Conservation (phyloP, 345 rosid genomes). For the Draba incana region DNA sequence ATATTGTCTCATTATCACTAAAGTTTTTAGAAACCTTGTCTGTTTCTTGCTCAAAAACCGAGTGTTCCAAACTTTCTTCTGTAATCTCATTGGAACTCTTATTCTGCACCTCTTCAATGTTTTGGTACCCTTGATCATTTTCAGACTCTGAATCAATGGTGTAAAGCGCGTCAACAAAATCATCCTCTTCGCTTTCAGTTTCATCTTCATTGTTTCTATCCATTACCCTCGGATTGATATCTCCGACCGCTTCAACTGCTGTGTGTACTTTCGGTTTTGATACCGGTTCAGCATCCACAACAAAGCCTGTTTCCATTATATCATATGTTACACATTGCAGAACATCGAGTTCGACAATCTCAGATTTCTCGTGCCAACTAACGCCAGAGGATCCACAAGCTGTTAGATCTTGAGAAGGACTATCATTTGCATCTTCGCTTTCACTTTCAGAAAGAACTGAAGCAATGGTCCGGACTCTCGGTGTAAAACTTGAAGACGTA, state of each 20-base stretch:
- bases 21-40: conserved; percentile 5
- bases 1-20: conserved; percentile 16
- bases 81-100: conserved; percentile 16
- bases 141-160: conserved; percentile 82
- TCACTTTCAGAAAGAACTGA: conserved; percentile 50
- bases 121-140: conserved; percentile 39
- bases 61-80: conserved; percentile 21
- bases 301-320: conserved; percentile 6
- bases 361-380: conserved; percentile 81
- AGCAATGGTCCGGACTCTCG: conserved; percentile 46
- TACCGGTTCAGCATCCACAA: conserved; percentile 35
- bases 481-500: conserved; percentile 45
- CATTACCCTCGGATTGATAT: conserved; percentile 30
- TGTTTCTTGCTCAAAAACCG: conserved; percentile 15
- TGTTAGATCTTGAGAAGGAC: conserved; percentile 50
- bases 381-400: conserved; percentile 51
- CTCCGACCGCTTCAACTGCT: conserved; percentile 64
- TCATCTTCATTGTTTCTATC: conserved; percentile 47
- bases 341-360: conserved; percentile 52
- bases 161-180: conserved; percentile 87
- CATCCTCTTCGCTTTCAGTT: conserved; percentile 77
- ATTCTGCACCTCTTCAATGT: conserved; percentile 23
- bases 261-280: conserved; percentile 41
- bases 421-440: conserved; percentile 43
- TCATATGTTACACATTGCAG: conserved; percentile 37